Conservation (phyloP, 768 basidiomycete species). For the Lactifluus echinatus region DNA sequence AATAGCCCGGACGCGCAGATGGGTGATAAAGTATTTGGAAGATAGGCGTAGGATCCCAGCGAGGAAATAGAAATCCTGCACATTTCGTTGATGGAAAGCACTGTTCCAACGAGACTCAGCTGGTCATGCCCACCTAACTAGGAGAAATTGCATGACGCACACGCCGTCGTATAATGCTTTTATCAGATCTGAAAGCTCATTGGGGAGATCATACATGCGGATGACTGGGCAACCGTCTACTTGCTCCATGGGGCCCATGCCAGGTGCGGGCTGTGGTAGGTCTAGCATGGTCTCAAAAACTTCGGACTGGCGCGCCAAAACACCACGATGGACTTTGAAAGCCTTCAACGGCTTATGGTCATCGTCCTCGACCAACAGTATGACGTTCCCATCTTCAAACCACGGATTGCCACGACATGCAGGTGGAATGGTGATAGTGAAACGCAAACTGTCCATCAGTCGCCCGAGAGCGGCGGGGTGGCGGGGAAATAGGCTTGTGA, state of each 20-base stretch:
- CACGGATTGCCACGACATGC: conserved; percentile 36
- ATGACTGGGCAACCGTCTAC: conserved; percentile 44
- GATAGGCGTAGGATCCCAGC: conserved; percentile 49
- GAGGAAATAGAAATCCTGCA: conserved; percentile 48
- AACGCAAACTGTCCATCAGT: neutral
- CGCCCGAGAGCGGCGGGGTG: neutral
- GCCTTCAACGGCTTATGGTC: conserved; percentile 27
- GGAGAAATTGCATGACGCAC: conserved; percentile 30
- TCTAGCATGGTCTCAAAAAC: conserved; percentile 49
- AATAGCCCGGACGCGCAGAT: conserved; percentile 45
- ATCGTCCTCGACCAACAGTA: conserved; percentile 34
- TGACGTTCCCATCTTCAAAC: conserved; percentile 55
- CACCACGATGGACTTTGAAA: conserved; percentile 44
- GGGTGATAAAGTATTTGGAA: conserved; percentile 50
- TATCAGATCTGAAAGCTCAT: conserved; percentile 42
- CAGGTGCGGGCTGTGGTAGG: conserved; percentile 32
- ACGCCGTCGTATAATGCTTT: conserved; percentile 49
- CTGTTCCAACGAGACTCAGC: conserved; percentile 23
- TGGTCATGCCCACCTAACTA: neutral
- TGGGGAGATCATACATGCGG: conserved; percentile 42
- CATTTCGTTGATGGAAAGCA: conserved; percentile 31
- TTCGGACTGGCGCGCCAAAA: conserved; percentile 45
- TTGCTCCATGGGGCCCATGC: conserved; percentile 26
- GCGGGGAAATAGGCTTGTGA: neutral
- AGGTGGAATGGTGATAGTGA: conserved; percentile 5